Evolutionary conservation across 805 yeast genomes (phyloP).

Genomic region (Candida awuae): DNA sequence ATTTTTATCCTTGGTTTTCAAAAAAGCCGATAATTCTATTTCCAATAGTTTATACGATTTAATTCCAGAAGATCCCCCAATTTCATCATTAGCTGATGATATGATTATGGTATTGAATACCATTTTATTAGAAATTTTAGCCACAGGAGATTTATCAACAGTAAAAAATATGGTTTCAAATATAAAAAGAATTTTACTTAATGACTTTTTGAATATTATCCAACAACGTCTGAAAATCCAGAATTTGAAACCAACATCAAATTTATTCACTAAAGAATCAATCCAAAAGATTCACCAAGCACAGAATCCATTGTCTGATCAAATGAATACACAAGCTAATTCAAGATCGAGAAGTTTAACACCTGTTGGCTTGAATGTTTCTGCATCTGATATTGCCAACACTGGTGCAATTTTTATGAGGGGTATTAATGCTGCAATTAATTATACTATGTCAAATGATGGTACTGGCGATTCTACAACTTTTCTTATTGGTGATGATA

Average conservation of each 20-base stretch:
- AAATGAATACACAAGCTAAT: not conserved
- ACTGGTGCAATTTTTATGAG: constrained; percentile 32
- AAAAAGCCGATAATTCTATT: constrained; percentile 14
- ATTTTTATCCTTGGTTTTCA: constrained; percentile 18
- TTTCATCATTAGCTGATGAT: constrained; percentile 84
- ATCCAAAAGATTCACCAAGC: constrained; percentile 17
- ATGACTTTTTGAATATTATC: constrained; percentile 54
- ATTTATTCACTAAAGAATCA: constrained; percentile 17
- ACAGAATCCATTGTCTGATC: constrained; percentile 4
- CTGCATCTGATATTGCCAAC: constrained; percentile 23
- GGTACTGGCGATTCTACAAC: constrained; percentile 27
- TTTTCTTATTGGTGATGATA: constrained; percentile 18
- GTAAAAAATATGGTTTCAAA: constrained; percentile 48
- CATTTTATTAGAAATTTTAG: constrained; percentile 54
- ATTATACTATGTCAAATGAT: constrained; percentile 32
- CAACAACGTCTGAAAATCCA: constrained; percentile 38
- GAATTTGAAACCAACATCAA: constrained; percentile 32
- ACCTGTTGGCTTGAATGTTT: constrained; percentile 22
- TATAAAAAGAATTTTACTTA: constrained; percentile 51
- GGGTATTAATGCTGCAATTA: constrained; percentile 32
- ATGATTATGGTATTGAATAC: constrained; percentile 64
- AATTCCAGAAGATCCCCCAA: constrained; percentile 53
- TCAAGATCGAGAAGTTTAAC: constrained; percentile 11
- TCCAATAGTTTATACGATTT: constrained; percentile 18
- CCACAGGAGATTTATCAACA: constrained; percentile 58